Conservation (phyloP, 306 rosid species). For the Purshia tridentata region DNA sequence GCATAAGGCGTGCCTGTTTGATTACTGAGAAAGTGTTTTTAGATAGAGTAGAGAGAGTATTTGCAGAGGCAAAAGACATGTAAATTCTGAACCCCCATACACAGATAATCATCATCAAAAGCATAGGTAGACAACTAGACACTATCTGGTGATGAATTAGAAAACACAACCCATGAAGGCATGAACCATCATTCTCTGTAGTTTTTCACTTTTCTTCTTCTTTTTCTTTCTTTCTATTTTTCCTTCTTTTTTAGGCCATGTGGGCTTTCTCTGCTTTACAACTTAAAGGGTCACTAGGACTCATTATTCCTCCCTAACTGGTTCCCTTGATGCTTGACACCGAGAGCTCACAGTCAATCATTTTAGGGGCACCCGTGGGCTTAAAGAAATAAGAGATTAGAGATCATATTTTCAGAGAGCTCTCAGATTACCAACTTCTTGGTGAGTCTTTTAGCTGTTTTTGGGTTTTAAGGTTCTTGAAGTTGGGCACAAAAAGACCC, state of each 20-base stretch:
- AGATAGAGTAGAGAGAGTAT: conserved; percentile 16
- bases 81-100: conserved; percentile 48
- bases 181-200: conserved; percentile 31
- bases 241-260: conserved; percentile 34
- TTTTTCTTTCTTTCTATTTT: conserved; percentile 29
- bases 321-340: conserved; percentile 81
- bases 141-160: conserved; percentile 45
- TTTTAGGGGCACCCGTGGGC: conserved; percentile 38
- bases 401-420: conserved; percentile 35
- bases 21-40: conserved; percentile 37
- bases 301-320: conserved; percentile 48
- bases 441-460: conserved; percentile 37
- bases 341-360: conserved; percentile 56
- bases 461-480: conserved; percentile 14
- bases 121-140: conserved; percentile 31
- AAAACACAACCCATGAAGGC: conserved; percentile 34
- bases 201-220: neutral
- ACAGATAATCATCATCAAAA: conserved; percentile 50
- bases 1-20: conserved; percentile 42
- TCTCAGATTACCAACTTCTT: conserved; percentile 30
- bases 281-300: conserved; percentile 37
- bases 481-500: conserved; percentile 13
- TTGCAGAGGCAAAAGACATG: conserved; percentile 34
- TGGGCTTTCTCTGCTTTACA: conserved; percentile 38
- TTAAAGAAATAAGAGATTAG: conserved; percentile 27